These are phyloP conservation scores for Quercus cerris DNA, from an alignment of 306 rosid species.

Conservation along the genomic window DNA sequence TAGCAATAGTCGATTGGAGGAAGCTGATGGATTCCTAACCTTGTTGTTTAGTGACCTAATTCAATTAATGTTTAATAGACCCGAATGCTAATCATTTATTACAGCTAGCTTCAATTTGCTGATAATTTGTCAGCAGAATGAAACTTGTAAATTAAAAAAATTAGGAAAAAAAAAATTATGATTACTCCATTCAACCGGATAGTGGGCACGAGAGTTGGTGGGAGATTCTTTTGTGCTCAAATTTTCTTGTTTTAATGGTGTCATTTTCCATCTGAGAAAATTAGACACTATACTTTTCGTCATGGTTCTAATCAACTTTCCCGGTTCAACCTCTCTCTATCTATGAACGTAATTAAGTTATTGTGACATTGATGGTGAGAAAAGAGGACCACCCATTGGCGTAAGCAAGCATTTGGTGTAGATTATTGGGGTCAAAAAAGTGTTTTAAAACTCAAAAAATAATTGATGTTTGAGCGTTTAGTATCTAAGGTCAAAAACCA, in stretches of 20 bases:
- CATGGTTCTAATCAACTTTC: background rate
- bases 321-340: background rate
- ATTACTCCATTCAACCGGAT: background rate
- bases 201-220: background rate
- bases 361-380: background rate
- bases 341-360: background rate
- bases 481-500: no score
- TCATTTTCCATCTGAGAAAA: background rate
- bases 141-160: background rate
- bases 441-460: no score
- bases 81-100: no score
- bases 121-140: background rate
- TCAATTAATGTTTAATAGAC: background rate
- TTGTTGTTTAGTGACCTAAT: background rate
- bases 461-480: no score
- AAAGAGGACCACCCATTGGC: background rate
- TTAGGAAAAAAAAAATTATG: background rate
- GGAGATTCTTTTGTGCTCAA: background rate
- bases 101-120: background rate
- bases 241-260: constrained; percentile 2
- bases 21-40: background rate
- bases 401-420: background rate
- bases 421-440: no score
- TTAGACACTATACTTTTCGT: background rate
- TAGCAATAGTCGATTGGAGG: no score